Percentiles rank a stretch among this genome's conserved stretches.
These are phyloP conservation scores for Suaeda aralocaspica DNA, from an alignment of 148 eudicot genomes.

Conservation along the genomic window DNA sequence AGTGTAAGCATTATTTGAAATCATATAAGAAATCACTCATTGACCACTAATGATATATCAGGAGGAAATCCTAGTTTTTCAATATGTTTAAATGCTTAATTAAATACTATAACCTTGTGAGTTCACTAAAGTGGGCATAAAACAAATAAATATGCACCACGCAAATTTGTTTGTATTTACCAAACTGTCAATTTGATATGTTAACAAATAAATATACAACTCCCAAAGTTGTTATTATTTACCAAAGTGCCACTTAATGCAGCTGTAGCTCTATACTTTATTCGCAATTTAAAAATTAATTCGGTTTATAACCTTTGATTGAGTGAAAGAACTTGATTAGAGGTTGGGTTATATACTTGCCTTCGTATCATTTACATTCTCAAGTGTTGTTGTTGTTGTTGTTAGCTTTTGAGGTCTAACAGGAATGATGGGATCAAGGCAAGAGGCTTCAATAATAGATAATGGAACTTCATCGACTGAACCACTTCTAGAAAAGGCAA, in stretches of 20 bases:
- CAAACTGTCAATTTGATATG: too few relatives aligned
- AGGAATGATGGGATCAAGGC: conserved; percentile 37
- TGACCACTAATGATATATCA: too few relatives aligned
- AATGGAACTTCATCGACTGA: conserved; percentile 35
- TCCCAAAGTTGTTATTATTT: too few relatives aligned
- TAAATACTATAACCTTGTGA: too few relatives aligned
- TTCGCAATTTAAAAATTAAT: conserved; percentile 44
- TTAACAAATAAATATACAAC: too few relatives aligned
- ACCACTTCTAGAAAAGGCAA: conserved; percentile 45
- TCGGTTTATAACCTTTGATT: conserved; percentile 35
- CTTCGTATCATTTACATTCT: conserved; percentile 38
- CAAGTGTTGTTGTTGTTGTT: conserved; percentile 42
- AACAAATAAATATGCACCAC: too few relatives aligned
- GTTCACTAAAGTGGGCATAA: too few relatives aligned
- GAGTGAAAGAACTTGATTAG: conserved; percentile 18
- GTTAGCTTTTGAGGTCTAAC: conserved; percentile 55
- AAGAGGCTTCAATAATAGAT: conserved; percentile 23
- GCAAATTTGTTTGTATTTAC: too few relatives aligned
- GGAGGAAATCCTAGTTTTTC: too few relatives aligned
- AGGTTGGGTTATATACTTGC: conserved; percentile 48
- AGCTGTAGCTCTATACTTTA: conserved; percentile 41
- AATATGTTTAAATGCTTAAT: too few relatives aligned
- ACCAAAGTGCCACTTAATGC: conserved; percentile 56
- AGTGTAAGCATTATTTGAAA: too few relatives aligned
- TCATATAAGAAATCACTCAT: too few relatives aligned